Conservation (phyloP, 441 rosid genomes). For the Croton laevigatus region DNA sequence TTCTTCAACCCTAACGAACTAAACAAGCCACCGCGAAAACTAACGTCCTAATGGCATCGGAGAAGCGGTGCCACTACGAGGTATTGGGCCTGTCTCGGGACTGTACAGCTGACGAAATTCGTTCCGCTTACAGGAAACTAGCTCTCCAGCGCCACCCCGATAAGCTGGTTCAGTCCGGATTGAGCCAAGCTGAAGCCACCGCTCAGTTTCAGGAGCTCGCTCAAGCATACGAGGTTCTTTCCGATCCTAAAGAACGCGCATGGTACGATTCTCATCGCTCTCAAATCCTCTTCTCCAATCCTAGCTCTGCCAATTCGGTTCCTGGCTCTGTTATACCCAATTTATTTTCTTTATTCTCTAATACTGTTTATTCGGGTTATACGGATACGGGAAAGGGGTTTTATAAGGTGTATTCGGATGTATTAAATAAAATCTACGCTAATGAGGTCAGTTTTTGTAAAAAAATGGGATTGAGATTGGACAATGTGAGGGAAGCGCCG, state of each 20-base stretch:
- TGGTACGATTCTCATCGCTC: constrained; percentile 98
- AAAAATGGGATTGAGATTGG: constrained; percentile 57
- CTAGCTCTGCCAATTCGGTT: constrained; percentile 37
- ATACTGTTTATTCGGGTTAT: constrained; percentile 64
- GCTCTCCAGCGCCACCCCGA: constrained; percentile 97
- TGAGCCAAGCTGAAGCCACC: constrained; percentile 77
- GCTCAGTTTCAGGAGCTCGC: constrained; percentile 93
- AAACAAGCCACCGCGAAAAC: neutral
- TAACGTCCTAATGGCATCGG: constrained; percentile 46
- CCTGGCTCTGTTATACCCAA: constrained; percentile 54
- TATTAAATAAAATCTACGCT: constrained; percentile 54
- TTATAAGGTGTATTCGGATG: constrained; percentile 77
- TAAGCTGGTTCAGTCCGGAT: constrained; percentile 82
- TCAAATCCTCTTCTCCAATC: constrained; percentile 84
- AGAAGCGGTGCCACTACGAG: constrained; percentile 91
- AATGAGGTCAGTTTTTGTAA: constrained; percentile 64
- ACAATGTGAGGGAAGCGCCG: constrained; percentile 66
- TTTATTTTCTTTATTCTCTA: constrained; percentile 75
- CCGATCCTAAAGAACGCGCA: constrained; percentile 88
- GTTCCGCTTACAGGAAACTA: constrained; percentile 67
- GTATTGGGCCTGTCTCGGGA: constrained; percentile 61
- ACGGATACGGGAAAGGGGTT: constrained; percentile 76
- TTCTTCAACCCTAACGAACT: neutral
- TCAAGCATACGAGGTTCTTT: constrained; percentile 83
- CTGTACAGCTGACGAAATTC: constrained; percentile 68